Conservation (phyloP, 768 basidiomycete species). For the Plicaturopsis crispa region DNA sequence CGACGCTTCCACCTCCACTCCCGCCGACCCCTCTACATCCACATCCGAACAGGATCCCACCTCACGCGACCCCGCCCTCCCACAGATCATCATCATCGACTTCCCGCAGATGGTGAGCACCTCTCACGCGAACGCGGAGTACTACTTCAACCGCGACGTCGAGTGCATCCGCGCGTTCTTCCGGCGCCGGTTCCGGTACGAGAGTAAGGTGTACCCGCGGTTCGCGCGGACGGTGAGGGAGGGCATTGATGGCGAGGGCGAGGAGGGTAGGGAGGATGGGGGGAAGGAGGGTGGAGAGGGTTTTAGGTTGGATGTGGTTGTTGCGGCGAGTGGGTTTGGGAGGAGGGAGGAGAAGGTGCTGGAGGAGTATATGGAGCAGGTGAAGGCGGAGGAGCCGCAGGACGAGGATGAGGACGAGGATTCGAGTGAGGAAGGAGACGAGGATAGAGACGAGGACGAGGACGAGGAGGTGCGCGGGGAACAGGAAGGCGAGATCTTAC, state of each 20-base stretch:
- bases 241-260: constrained; percentile 28
- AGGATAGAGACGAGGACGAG: constrained; percentile 29
- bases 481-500: constrained; percentile 18
- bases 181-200: constrained; percentile 84
- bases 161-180: constrained; percentile 95
- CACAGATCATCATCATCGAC: constrained; percentile 95
- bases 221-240: constrained; percentile 63
- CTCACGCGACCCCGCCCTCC: too few relatives aligned
- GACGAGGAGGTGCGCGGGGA: constrained; percentile 31
- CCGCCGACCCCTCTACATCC: not conserved
- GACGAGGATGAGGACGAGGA: constrained; percentile 19
- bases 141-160: constrained; percentile 99
- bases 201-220: constrained; percentile 81
- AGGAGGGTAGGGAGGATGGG: constrained; percentile 28
- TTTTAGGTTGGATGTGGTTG: constrained; percentile 82
- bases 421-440: constrained; percentile 21
- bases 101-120: constrained; percentile 99
- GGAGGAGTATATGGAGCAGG: constrained; percentile 76
- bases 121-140: constrained; percentile 94
- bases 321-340: constrained; percentile 91
- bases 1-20: constrained; percentile 53
- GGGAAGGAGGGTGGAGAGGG: constrained; percentile 33
- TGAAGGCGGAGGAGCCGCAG: constrained; percentile 26
- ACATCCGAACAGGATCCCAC: constrained; percentile 63
- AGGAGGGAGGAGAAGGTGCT: constrained; percentile 74